Evolutionary conservation across 2,329 filamentous ascomycete genomes (phyloP).

Genomic region (Huntiella moniliformis): DNA sequence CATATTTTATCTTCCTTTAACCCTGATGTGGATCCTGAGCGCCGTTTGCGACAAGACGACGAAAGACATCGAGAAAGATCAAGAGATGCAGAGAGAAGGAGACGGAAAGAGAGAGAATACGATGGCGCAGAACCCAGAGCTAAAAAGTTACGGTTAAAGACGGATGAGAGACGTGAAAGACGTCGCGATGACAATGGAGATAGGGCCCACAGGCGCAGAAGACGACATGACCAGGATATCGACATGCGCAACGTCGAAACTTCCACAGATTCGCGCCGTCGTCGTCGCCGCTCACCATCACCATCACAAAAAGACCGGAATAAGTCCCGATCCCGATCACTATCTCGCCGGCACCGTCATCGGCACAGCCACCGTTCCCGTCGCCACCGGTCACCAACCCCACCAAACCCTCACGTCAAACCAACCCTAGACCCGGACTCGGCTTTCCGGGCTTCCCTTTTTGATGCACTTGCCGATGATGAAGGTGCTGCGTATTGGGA

Average conservation of each 20-base stretch:
- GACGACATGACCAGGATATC: neutral
- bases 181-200: constrained; percentile 15
- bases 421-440: constrained; percentile 43
- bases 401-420: constrained; percentile 27
- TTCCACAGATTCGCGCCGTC: neutral
- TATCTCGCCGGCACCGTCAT: constrained; percentile 14
- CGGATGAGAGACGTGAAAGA: constrained; percentile 13
- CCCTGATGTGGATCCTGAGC: constrained; percentile 15
- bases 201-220: no score
- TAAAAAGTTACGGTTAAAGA: constrained; percentile 7
- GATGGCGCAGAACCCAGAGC: neutral
- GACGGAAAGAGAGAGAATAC: neutral
- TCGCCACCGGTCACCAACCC: constrained; percentile 26
- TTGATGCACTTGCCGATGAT: constrained; percentile 92
- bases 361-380: constrained; percentile 14
- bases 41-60: neutral
- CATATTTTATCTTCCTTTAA: constrained; percentile 32
- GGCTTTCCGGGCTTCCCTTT: constrained; percentile 83
- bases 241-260: neutral
- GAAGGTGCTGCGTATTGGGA: constrained; percentile 94
- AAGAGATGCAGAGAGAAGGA: neutral
- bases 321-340: constrained; percentile 8
- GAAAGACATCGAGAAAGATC: no score
- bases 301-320: neutral
- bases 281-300: neutral